phyloP scores from a whole-genome alignment of 2,329 filamentous ascomycete species.

The Basipetospora chlamydospora region DNA sequence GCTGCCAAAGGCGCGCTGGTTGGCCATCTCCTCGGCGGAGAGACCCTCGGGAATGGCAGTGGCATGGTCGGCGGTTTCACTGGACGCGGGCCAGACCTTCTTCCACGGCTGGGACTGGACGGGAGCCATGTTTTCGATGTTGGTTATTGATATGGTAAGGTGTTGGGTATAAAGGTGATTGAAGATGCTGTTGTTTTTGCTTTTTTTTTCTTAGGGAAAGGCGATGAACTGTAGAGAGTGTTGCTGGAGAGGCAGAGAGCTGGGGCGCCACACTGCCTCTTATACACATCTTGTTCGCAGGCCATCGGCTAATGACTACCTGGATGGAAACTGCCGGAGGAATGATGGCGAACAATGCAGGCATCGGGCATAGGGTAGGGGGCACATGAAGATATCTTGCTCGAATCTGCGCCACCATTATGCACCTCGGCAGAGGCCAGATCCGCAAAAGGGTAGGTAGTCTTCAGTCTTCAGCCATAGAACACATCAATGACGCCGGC shows the following conservation, averaged over 20 bases:
- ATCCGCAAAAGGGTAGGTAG: too few relatives aligned
- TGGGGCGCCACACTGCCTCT: too few relatives aligned
- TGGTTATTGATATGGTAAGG: not conserved
- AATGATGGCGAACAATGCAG: too few relatives aligned
- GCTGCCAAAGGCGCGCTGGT: slow-evolving; percentile 10
- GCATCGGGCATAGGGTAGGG: too few relatives aligned
- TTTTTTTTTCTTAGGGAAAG: too few relatives aligned
- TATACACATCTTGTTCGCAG: too few relatives aligned
- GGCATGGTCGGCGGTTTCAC: not conserved
- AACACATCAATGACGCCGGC: too few relatives aligned
- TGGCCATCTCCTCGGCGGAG: slow-evolving; percentile 5
- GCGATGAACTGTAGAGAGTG: too few relatives aligned
- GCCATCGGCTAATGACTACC: not conserved
- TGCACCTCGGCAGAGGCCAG: not conserved
- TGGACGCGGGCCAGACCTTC: not conserved
- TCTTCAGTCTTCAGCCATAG: too few relatives aligned
- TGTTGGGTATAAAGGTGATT: not conserved
- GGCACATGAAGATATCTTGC: not conserved
- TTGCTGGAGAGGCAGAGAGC: too few relatives aligned
- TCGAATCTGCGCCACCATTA: not conserved
- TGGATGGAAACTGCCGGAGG: not conserved
- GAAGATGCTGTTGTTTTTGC: not conserved
- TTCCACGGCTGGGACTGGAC: not conserved
- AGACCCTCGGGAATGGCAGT: not conserved
- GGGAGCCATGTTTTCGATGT: not conserved